Conservation (phyloP, 306 rosid genomes). For the Malus domestica region DNA sequence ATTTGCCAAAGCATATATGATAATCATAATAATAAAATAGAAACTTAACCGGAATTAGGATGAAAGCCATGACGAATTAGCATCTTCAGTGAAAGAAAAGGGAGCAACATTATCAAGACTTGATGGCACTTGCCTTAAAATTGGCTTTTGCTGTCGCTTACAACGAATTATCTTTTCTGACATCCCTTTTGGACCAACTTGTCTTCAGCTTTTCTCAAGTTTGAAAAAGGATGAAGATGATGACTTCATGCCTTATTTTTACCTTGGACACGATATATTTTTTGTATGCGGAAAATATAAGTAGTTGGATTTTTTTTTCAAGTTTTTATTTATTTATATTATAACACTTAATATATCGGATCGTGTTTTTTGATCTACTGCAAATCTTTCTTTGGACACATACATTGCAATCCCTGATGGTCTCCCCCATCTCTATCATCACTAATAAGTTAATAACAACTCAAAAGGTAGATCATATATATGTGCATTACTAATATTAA, state of each 20-base stretch:
- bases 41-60: neutral
- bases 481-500: too few species aligned
- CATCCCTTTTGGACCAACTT: slow-evolving; percentile 32
- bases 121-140: slow-evolving; percentile 14
- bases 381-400: too few species aligned
- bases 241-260: slow-evolving; percentile 10
- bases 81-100: slow-evolving; percentile 1
- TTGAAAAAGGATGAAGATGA: slow-evolving; percentile 36
- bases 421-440: slow-evolving; percentile 25
- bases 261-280: too few species aligned
- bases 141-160: slow-evolving; percentile 33
- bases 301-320: too few species aligned
- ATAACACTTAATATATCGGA: rapidly evolving
- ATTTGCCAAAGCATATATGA: too few species aligned
- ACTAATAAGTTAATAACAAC: too few species aligned
- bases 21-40: neutral
- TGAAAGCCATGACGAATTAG: slow-evolving; percentile 5
- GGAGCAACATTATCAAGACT: neutral
- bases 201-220: slow-evolving; percentile 25
- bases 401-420: neutral
- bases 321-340: too few species aligned
- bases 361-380: rapidly evolving
- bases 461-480: neutral
- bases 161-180: slow-evolving; percentile 17
- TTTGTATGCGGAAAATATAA: too few species aligned